Evolutionary conservation across 495 filamentous ascomycete species (phyloP).

Genomic region (Xanthoparmelia taractica): DNA sequence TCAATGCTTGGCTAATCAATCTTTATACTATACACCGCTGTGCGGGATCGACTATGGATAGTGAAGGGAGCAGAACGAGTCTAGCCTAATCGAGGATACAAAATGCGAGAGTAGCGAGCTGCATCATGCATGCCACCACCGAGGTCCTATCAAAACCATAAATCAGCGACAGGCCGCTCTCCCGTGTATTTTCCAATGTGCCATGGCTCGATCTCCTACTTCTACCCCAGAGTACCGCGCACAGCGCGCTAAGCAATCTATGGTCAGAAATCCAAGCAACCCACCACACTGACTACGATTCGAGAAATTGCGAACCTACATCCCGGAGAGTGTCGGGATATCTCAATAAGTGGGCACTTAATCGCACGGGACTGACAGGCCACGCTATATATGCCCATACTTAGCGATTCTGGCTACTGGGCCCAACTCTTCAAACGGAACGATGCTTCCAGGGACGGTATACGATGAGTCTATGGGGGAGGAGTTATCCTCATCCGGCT

Average conservation of each 20-base stretch:
- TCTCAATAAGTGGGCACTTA: too few relatives aligned
- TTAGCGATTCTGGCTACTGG: constrained; percentile 11
- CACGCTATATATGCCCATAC: constrained; percentile 12
- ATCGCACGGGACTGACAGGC: too few relatives aligned
- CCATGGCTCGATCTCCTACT: too few relatives aligned
- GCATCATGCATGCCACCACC: constrained; percentile 1
- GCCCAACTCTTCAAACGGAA: background rate
- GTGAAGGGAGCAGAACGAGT: background rate
- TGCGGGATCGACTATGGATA: background rate
- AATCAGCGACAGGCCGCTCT: background rate
- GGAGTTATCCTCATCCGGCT: constrained; percentile 1
- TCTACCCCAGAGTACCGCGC: too few relatives aligned
- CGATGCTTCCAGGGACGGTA: background rate
- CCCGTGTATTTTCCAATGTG: background rate
- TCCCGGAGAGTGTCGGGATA: too few relatives aligned
- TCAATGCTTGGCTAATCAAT: background rate
- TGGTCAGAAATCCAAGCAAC: too few relatives aligned
- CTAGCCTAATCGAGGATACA: background rate
- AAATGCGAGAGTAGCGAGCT: background rate
- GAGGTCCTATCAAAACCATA: too few relatives aligned
- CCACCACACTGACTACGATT: too few relatives aligned
- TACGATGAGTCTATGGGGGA: background rate
- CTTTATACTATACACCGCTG: background rate
- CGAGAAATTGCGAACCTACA: too few relatives aligned
- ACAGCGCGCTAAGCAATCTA: too few relatives aligned